A percentile compares a stretch with the other conserved stretches of the same genome.
Conservation (phyloP, 2,329 filamentous ascomycete species). For the Cryphonectria radicalis region DNA sequence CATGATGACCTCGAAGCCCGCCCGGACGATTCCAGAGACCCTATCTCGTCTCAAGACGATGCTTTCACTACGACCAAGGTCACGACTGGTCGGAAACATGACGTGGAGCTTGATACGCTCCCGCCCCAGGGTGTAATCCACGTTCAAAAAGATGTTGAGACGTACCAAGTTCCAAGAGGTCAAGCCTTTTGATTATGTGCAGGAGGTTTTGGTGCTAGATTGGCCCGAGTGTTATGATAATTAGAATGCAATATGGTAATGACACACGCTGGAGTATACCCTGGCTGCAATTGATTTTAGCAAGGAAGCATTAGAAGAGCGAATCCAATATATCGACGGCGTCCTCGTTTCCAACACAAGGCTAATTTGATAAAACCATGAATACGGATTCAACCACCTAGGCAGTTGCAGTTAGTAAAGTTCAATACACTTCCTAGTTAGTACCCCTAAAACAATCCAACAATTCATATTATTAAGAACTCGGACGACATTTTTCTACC, state of each 20-base stretch:
- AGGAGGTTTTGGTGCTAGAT: neutral
- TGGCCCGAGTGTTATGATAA: neutral
- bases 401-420: too few species aligned
- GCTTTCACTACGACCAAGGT: constrained; percentile 9
- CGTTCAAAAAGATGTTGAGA: constrained; percentile 6
- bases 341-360: too few species aligned
- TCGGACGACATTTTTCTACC: neutral
- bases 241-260: neutral
- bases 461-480: too few species aligned
- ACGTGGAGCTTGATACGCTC: neutral
- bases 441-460: too few species aligned
- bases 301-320: too few species aligned
- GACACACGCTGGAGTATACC: neutral
- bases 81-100: neutral
- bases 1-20: constrained; percentile 3
- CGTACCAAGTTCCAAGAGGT: constrained; percentile 2
- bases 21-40: neutral
- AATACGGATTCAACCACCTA: too few species aligned
- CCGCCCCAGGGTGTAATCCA: neutral
- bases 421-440: too few species aligned
- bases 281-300: too few species aligned
- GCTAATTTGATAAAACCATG: too few species aligned
- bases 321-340: too few species aligned
- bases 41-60: neutral
- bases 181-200: neutral